phyloP scores from a whole-genome alignment of 768 basidiomycete species.

The Amylocystis lapponica region DNA sequence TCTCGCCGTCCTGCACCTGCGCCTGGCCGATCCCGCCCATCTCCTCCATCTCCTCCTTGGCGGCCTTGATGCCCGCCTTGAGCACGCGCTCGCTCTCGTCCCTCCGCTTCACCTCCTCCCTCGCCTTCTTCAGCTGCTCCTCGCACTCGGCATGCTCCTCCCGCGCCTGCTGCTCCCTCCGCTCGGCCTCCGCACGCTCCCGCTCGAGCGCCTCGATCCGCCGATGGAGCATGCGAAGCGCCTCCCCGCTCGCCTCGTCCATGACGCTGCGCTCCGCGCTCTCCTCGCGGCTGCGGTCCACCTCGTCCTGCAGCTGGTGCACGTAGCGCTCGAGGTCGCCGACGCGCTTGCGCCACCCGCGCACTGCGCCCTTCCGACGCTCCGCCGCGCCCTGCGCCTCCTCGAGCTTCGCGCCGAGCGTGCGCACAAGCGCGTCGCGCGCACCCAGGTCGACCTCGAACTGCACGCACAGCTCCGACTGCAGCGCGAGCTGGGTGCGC shows the following conservation, averaged over 20 bases:
- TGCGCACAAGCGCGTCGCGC: conserved; percentile 65
- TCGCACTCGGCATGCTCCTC: conserved; percentile 39
- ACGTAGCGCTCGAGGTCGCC: conserved; percentile 66
- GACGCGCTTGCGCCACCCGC: conserved; percentile 73
- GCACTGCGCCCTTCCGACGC: conserved; percentile 48
- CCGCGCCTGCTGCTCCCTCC: conserved; percentile 25
- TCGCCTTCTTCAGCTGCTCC: conserved; percentile 43
- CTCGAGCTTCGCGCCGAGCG: conserved; percentile 48
- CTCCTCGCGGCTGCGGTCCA: conserved; percentile 78
- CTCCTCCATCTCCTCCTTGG: conserved; percentile 56
- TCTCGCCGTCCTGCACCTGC: conserved; percentile 34
- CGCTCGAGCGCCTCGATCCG: conserved; percentile 74
- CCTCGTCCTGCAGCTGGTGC: conserved; percentile 74
- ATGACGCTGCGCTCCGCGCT: conserved; percentile 79
- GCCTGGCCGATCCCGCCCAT: conserved; percentile 36
- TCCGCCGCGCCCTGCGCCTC: conserved; percentile 58
- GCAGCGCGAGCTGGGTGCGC: conserved; percentile 70
- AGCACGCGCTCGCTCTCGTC: conserved; percentile 52
- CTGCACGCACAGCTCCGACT: conserved; percentile 68
- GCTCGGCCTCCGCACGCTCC: conserved; percentile 46
- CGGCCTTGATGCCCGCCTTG: conserved; percentile 45
- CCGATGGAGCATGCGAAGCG: conserved; percentile 71
- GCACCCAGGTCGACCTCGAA: conserved; percentile 72
- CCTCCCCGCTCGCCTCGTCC: conserved; percentile 76
- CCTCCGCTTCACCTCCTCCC: conserved; percentile 35